Evolutionary conservation across 108 stramenopile genomes (phyloP), one percentile per base, ranked within the genome.

Genomic region (Cyclotella kingstonii): DNA sequence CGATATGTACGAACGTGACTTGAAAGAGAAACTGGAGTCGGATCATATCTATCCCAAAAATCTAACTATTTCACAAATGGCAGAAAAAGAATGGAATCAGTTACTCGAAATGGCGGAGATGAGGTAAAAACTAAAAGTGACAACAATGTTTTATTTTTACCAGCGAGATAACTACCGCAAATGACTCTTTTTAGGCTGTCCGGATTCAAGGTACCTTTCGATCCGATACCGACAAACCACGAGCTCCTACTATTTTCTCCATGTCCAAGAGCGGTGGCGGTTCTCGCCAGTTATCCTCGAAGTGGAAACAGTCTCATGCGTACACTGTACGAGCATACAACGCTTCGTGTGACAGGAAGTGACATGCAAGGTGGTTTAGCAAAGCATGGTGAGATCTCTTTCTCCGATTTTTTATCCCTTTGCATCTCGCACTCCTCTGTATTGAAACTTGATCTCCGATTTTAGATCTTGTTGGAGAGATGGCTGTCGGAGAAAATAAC

Each of bases 291-390:
- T 10, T 93, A 93, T 70, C 92, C 92, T 33, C 79, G 92, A 5
- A 73, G 69, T 45, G 92, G 92, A 0, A 93, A 93, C 54, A 84
- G 84, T 50, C 76, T 89, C 38, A 56, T 87, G 65, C 79, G 92
- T 34, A 84, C 68, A n/a, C 54, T 90, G 36, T 80, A 87, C 33
- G 92, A 93, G 72, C 79, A 75, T 42, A 70, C 75, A 1, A 81
- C 82, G 7, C 70, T 85, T 22, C 79, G 87, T 30, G 84, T 93
- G 10, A 95, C 96, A 12, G 96, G 96, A 36, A 91, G 90, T 69
- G 96, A 96, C 64, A 93, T 91, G 59, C 79, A 85, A 27, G 82
- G 94, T 26, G 87, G 91, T 28, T 63, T 96, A 49, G 68, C 79
- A 26, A 74, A 76, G 41, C 82, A 86, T 46, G 82, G 62, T 63